These are phyloP conservation scores for Acidomyces sp. DNA, from an alignment of 495 filamentous ascomycete genomes.

Conservation along the genomic window DNA sequence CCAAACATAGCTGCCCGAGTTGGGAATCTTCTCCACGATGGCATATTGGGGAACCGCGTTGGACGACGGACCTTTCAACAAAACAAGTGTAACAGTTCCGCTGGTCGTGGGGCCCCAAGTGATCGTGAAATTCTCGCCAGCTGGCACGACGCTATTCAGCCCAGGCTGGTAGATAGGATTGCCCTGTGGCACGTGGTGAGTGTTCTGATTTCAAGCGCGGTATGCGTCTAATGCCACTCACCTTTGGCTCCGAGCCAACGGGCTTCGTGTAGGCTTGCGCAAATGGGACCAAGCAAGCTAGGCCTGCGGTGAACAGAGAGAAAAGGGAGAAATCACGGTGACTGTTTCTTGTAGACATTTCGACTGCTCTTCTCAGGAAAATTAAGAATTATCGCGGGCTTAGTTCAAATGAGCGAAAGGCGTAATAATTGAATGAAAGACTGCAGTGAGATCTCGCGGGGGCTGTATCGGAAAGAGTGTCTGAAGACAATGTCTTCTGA, in stretches of 20 bases:
- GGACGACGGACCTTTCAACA: slow-evolving; percentile 46
- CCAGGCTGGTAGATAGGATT: slow-evolving; percentile 45
- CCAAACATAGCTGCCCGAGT: slow-evolving; percentile 48
- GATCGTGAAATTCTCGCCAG: slow-evolving; percentile 42
- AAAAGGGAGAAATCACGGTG: slow-evolving; percentile 10
- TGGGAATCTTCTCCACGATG: slow-evolving; percentile 43
- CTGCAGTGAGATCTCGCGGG: slow-evolving; percentile 1
- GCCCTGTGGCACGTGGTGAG: slow-evolving; percentile 25
- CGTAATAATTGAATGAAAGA: slow-evolving; percentile 3
- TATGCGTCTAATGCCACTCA: not conserved
- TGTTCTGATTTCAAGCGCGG: not conserved
- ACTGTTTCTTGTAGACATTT: slow-evolving; percentile 5
- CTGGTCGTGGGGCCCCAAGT: slow-evolving; percentile 44
- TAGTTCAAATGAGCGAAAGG: slow-evolving; percentile 3
- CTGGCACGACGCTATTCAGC: slow-evolving; percentile 41
- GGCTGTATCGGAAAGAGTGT: slow-evolving; percentile 3
- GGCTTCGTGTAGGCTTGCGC: slow-evolving; percentile 41
- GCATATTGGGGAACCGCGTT: slow-evolving; percentile 43
- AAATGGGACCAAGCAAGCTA: slow-evolving; percentile 28
- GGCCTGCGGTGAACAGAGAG: slow-evolving; percentile 16
- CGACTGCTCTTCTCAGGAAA: not conserved
- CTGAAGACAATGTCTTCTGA: slow-evolving; percentile 11
- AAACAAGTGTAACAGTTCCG: slow-evolving; percentile 45
- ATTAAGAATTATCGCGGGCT: not conserved
- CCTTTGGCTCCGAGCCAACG: slow-evolving; percentile 28